phyloP scores from a whole-genome alignment of 2,329 filamentous ascomycete genomes.

The Aspergillus sp. region DNA sequence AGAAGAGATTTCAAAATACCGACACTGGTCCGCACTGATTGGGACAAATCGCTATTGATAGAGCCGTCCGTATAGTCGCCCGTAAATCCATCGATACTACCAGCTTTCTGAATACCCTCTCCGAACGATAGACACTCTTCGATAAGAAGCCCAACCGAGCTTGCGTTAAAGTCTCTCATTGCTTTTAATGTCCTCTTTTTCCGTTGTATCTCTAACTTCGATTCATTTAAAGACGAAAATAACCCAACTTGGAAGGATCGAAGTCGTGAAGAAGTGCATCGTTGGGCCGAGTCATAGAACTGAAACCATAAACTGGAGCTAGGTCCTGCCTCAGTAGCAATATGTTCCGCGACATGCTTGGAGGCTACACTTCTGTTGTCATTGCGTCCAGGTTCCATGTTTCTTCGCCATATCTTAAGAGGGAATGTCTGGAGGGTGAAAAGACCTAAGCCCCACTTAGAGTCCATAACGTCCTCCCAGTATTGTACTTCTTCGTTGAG shows the following conservation, averaged over 20 bases:
- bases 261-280: conserved; percentile 72
- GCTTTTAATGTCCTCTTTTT: conserved; percentile 72
- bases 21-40: conserved; percentile 75
- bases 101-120: conserved; percentile 56
- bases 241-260: conserved; percentile 69
- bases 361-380: conserved; percentile 24
- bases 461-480: conserved; percentile 86
- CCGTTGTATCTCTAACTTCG: conserved; percentile 69
- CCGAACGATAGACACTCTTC: conserved; percentile 77
- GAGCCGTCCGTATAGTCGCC: too few species aligned
- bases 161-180: conserved; percentile 77
- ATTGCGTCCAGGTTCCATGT: conserved; percentile 51
- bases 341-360: conserved; percentile 34
- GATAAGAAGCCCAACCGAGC: conserved; percentile 81
- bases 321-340: background rate
- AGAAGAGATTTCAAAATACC: conserved; percentile 84
- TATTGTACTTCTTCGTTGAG: conserved; percentile 89
- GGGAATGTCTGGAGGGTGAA: conserved; percentile 89
- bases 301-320: conserved; percentile 44
- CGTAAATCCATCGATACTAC: conserved; percentile 44
- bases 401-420: conserved; percentile 70
- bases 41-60: conserved; percentile 61
- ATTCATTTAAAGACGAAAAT: conserved; percentile 74
- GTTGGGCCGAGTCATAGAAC: conserved; percentile 79
- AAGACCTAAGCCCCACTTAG: conserved; percentile 73